These are phyloP conservation scores for Rugonectria rugulosa DNA, from an alignment of 2,329 filamentous ascomycete species.

Conservation along the genomic window DNA sequence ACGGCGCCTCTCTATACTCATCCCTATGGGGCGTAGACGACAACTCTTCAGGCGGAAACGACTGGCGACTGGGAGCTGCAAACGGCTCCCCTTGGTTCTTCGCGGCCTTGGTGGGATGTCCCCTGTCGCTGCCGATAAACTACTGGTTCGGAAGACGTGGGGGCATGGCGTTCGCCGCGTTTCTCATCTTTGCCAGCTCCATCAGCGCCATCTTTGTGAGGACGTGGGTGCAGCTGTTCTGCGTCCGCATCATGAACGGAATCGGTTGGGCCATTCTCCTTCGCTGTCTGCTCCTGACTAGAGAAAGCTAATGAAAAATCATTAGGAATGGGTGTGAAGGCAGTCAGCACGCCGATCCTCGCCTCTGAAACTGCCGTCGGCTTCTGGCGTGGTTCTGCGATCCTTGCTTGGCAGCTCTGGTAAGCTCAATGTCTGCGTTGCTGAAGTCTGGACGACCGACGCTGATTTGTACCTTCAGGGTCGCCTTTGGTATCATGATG, in stretches of 20 bases:
- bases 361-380: constrained; percentile 56
- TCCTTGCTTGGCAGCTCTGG: constrained; percentile 57
- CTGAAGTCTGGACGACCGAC: too few relatives aligned
- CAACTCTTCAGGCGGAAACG: constrained; percentile 24
- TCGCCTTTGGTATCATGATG: constrained; percentile 36
- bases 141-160: constrained; percentile 50
- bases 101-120: constrained; percentile 49
- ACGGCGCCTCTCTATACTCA: constrained; percentile 48
- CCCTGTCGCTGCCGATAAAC: constrained; percentile 50
- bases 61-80: constrained; percentile 50
- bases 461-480: too few relatives aligned
- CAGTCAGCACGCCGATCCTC: constrained; percentile 56
- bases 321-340: constrained; percentile 57
- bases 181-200: constrained; percentile 50
- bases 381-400: constrained; percentile 56
- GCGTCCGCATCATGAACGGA: constrained; percentile 48
- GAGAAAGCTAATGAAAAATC: constrained; percentile 32
- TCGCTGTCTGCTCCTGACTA: constrained; percentile 9
- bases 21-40: background rate
- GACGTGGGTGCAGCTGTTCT: constrained; percentile 45
- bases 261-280: constrained; percentile 41
- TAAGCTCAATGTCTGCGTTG: too few relatives aligned
- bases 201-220: constrained; percentile 45
- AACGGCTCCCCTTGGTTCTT: constrained; percentile 51
- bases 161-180: constrained; percentile 48